Percentiles rank a stretch among this genome's conserved stretches.
Evolutionary conservation across 495 filamentous ascomycete species (phyloP).

Genomic region (Paragyromitra xinjiangensis): DNA sequence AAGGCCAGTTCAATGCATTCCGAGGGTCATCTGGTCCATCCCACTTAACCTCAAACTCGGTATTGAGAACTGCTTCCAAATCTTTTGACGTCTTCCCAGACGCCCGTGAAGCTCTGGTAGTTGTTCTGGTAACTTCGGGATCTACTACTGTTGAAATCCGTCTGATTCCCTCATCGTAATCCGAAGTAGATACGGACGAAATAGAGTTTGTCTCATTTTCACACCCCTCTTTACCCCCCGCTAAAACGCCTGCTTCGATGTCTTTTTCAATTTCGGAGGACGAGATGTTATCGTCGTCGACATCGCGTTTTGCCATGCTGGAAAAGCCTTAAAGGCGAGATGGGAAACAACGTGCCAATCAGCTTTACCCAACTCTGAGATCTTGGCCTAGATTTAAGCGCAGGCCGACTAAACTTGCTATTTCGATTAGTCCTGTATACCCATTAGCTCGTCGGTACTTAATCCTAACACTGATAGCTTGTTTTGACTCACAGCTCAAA

Average conservation of each 20-base stretch:
- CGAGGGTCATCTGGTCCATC: constrained; percentile 69
- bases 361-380: not conserved
- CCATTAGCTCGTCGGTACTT: constrained; percentile 3
- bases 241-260: constrained; percentile 26
- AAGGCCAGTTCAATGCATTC: constrained; percentile 80
- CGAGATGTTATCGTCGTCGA: constrained; percentile 5
- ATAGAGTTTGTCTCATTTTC: constrained; percentile 1
- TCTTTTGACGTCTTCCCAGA: constrained; percentile 41
- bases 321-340: not conserved
- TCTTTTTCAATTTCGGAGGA: constrained; percentile 20
- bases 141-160: constrained; percentile 32
- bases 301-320: constrained; percentile 20
- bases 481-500: constrained; percentile 8
- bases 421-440: constrained; percentile 1
- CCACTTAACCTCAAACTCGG: constrained; percentile 77
- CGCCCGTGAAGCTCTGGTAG: constrained; percentile 18
- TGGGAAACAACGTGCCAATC: constrained; percentile 1
- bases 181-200: constrained; percentile 18
- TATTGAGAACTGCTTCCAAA: constrained; percentile 43
- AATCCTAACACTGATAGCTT: not conserved
- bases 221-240: not conserved
- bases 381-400: not conserved
- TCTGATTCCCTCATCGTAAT: constrained; percentile 32
- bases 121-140: constrained; percentile 32
- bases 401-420: constrained; percentile 13